Percentiles rank a stretch among this genome's conserved stretches.
Evolutionary conservation across 345 rosid genomes (phyloP).

Genomic region (Erucastrum elatum): DNA sequence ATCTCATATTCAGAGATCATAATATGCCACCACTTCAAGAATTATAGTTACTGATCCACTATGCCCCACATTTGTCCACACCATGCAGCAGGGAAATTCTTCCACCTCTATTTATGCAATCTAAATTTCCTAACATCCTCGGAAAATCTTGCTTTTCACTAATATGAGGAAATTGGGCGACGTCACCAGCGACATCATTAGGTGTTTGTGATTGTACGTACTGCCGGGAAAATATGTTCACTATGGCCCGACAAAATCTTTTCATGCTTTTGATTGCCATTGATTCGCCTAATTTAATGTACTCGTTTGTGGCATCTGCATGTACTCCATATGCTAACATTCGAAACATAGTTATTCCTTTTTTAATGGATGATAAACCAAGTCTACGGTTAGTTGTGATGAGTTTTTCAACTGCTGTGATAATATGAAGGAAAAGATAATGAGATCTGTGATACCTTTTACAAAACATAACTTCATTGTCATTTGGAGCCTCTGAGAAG

Average conservation of each 20-base stretch:
- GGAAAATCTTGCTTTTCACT: neutral
- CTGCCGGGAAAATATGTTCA: neutral
- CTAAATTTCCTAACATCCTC: neutral
- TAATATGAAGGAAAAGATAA: neutral
- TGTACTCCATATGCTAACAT: neutral
- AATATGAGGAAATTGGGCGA: too few relatives aligned
- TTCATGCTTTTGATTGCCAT: neutral
- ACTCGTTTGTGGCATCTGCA: neutral
- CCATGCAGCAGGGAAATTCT: neutral
- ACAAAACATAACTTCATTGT: too few relatives aligned
- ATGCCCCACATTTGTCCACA: neutral
- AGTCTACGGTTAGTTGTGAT: neutral
- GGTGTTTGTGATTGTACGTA: neutral
- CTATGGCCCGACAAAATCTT: neutral
- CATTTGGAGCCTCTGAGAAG: too few relatives aligned
- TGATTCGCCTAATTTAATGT: neutral
- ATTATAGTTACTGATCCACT: neutral
- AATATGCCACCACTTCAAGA: neutral
- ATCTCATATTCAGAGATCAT: neutral
- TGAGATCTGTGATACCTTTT: neutral
- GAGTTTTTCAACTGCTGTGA: neutral
- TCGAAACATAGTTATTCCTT: too few relatives aligned
- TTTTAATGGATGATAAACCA: neutral
- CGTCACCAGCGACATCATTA: neutral
- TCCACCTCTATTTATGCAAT: neutral